Evolutionary conservation across 352 stramenopile species (phyloP), one percentile per base, ranked within the genome.

Genomic region (Globisporangium alternatum): DNA sequence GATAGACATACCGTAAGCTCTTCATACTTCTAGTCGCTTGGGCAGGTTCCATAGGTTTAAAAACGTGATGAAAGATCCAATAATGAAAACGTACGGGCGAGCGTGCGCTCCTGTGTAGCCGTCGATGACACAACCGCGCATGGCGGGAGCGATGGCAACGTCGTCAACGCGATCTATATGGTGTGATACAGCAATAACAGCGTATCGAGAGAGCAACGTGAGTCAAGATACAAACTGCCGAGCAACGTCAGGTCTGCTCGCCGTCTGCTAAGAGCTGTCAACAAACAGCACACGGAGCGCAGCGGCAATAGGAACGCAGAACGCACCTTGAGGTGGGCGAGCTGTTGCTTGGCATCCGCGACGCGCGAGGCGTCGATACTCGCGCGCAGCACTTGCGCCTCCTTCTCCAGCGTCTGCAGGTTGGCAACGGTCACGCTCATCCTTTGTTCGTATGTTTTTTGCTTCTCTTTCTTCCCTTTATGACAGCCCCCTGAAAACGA

Each of bases 121-220:
- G 78, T 90, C 10, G 80, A 60, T 31, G 84, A 87, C 15, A 70
- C 64, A 13, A 64, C 65, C 13, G 65, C 72, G 60, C 80, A 91
- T 21, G 89, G 89, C 55, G 91, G 88, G 33, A 97, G 78, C 58
- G 89, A 90, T 22, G 87, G 81, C 45, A 97, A 77, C 67, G 75
- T 78, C 52, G 80, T 97, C 51, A 97, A 62, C 56, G 88, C 81
- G 56, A 95, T 91, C 91, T 97, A 47, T 9, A 25, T 39, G 64
- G 25, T 39, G 64, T 7, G 47, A 60, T 25, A 35, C 31, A 44
- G 45, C 17, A 19, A 54, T 9, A 37, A 41, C 25, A 45, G 33
- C 25, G 47, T 30, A 22, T 44, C 15, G 8, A 41, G n/a, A 60
- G 21, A 43, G 33, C 7, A 13, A 0, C 17, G 7, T 54, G 21